Evolutionary conservation across 164 flowering plant species (phyloP).

Genomic region (Protea cynaroides): DNA sequence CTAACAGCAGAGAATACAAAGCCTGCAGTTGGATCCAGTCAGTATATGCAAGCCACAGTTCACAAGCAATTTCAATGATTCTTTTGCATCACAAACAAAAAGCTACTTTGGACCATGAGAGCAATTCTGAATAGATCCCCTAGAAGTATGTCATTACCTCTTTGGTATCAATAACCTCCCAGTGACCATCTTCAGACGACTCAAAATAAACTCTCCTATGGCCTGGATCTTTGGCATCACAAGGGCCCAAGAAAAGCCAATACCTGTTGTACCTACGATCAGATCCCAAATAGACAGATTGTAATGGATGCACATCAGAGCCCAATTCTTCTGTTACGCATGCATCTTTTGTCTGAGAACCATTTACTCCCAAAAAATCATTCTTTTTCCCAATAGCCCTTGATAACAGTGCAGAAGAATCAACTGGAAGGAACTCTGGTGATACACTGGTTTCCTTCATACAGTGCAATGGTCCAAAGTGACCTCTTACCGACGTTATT

Average conservation of each 20-base stretch:
- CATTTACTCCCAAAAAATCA: background rate
- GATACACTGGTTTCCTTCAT: conserved; percentile 16
- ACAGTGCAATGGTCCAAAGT: conserved; percentile 17
- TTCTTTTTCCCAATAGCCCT: conserved; percentile 21
- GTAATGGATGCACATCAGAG: conserved; percentile 58
- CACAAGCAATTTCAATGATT: background rate
- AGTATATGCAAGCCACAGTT: background rate
- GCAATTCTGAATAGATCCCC: conserved; percentile 5
- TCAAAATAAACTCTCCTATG: conserved; percentile 90
- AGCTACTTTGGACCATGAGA: background rate
- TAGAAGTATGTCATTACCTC: conserved; percentile 44
- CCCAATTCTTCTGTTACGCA: conserved; percentile 20
- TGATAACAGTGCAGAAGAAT: conserved; percentile 39
- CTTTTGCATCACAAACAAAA: background rate
- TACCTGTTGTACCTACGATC: conserved; percentile 95
- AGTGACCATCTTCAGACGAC: conserved; percentile 99
- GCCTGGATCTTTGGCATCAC: conserved; percentile 73
- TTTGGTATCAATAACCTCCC: conserved; percentile 84
- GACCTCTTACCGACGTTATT: conserved; percentile 18
- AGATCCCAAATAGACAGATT: conserved; percentile 78
- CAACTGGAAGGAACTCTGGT: conserved; percentile 32
- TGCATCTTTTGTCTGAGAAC: conserved; percentile 10
- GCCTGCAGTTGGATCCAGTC: conserved; percentile 42
- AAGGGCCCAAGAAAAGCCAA: conserved; percentile 98
- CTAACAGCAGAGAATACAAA: conserved; percentile 51